Evolutionary conservation across 768 basidiomycete species (phyloP), one percentile per base, ranked within the genome.

Genomic region (Crepidotus variabilis): DNA sequence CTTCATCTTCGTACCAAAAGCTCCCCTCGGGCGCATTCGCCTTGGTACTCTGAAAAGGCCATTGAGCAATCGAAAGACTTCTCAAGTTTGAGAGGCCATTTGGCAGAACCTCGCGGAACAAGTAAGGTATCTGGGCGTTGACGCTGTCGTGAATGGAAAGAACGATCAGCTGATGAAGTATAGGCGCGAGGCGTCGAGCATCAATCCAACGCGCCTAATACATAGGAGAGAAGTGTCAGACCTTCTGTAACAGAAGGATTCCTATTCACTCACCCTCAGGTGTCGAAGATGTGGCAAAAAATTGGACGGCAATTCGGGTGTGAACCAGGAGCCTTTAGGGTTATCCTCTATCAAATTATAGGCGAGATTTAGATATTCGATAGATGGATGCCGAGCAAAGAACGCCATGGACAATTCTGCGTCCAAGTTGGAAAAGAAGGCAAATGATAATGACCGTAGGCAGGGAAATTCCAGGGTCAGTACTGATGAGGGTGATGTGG

Each of bases 121-220:
- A 58, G 53, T 63, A 63, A 0, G 64, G 61, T 32, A 63, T 57
- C 35, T 65, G 64, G 0, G 57, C 55, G 7, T 65, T 61, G 7
- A 57, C 28, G 22, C 47, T 58, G 2, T 47, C 14, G 22, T 48
- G 18, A 34, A 64, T 23, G 1, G 47, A 16, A 9, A 64, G 50
- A 34, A 50, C 46, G 14, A 58, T 21, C 11, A 64, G 49, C 18
- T 52, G 63, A 2, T 32, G 54, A 3, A 64, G 50, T 14, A 61
- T 47, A 6, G 56, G 54, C 13, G 35, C 28, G 18, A 61, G 54
- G 13, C 5, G 0, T 5, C 51, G 56, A 13, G 58, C 55, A 50
- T 64, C 60, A 8, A 45, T 2, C 48, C 57, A 60, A 13, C 14
- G 43, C 13, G 28, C 58, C 54, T 60, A n/a, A n/a, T 64, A 21